phyloP scores from a whole-genome alignment of 768 basidiomycete genomes.

The Amanita polypyramis region DNA sequence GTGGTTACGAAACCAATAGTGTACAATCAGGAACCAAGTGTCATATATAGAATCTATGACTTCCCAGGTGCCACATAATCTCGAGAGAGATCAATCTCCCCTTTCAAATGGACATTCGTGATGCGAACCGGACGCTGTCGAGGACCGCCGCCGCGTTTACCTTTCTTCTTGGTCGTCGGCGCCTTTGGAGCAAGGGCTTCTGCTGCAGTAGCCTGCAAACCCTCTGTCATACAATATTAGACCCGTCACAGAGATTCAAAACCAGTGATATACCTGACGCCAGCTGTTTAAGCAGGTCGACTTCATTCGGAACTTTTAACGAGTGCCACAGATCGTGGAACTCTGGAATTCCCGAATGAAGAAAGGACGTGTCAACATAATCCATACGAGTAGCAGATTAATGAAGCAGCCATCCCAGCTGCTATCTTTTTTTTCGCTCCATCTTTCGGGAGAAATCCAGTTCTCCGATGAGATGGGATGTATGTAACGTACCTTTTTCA shows the following conservation, averaged over 20 bases:
- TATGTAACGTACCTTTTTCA: slow-evolving; percentile 58
- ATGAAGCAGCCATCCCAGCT: background rate
- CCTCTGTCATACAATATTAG: slow-evolving; percentile 37
- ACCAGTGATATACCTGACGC: slow-evolving; percentile 43
- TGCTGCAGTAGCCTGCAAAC: slow-evolving; percentile 69
- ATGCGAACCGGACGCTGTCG: slow-evolving; percentile 72
- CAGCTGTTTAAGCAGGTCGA: slow-evolving; percentile 70
- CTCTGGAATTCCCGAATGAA: slow-evolving; percentile 35
- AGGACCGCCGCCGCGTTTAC: slow-evolving; percentile 66
- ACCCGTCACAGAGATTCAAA: slow-evolving; percentile 3
- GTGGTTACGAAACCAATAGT: background rate
- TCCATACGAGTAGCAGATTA: background rate
- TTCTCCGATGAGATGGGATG: background rate
- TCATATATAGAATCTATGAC: slow-evolving; percentile 9
- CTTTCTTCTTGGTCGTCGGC: slow-evolving; percentile 59
- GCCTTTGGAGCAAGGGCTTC: slow-evolving; percentile 46
- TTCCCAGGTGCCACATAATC: slow-evolving; percentile 45
- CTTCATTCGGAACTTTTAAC: slow-evolving; percentile 77
- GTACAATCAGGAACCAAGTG: background rate
- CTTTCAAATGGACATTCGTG: slow-evolving; percentile 83
- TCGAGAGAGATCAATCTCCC: slow-evolving; percentile 74
- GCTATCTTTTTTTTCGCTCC: background rate
- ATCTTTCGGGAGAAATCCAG: background rate
- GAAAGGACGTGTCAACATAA: background rate
- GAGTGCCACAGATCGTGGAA: slow-evolving; percentile 84